These are phyloP conservation scores for Endothia cerciana DNA, from an alignment of 2,329 filamentous ascomycete genomes.

Conservation along the genomic window DNA sequence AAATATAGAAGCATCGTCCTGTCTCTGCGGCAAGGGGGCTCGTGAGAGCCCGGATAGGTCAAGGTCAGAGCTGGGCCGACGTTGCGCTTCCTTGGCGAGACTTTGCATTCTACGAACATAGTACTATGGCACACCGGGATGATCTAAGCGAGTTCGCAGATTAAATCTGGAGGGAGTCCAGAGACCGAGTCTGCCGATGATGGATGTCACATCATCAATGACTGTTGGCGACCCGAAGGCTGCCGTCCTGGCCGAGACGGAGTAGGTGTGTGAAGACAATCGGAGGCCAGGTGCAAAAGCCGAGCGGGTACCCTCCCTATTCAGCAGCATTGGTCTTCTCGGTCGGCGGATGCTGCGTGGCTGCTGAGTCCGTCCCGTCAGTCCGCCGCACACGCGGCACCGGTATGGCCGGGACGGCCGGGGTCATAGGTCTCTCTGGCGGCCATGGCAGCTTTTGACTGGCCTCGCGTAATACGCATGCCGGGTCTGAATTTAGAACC, in stretches of 20 bases:
- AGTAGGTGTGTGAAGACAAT: background rate
- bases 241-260: background rate
- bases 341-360: background rate
- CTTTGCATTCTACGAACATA: background rate
- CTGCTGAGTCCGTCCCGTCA: constrained; percentile 3
- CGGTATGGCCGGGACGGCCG: constrained; percentile 1
- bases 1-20: background rate
- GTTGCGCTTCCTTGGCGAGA: background rate
- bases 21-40: too few relatives aligned
- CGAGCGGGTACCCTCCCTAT: background rate
- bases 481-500: constrained; percentile 17
- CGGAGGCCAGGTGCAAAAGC: background rate
- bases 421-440: background rate
- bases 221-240: background rate
- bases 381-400: background rate
- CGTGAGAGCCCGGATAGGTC: too few relatives aligned
- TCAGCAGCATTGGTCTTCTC: background rate
- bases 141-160: background rate
- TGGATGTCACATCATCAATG: background rate
- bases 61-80: too few relatives aligned
- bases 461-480: constrained; percentile 15
- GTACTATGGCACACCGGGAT: too few relatives aligned
- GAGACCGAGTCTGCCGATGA: background rate
- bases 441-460: constrained; percentile 20
- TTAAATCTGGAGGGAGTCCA: background rate